Evolutionary conservation across 2,329 filamentous ascomycete genomes (phyloP).

Genomic region (Cytospora leucostoma): DNA sequence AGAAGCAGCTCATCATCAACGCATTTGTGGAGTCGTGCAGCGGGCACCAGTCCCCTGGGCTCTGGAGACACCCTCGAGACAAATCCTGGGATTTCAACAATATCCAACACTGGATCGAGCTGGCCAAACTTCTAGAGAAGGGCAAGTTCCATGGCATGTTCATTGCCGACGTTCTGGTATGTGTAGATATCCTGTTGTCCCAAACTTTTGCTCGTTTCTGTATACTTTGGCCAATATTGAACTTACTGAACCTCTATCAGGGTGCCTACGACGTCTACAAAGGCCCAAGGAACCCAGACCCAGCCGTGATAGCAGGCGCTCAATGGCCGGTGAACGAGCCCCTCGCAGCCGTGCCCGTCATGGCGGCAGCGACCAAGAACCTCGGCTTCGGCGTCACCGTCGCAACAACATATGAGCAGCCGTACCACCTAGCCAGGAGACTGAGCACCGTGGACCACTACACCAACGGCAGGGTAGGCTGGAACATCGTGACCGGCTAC

Average conservation of each 20-base stretch:
- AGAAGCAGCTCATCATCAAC: constrained; percentile 46
- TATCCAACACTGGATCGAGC: constrained; percentile 37
- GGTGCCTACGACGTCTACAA: constrained; percentile 73
- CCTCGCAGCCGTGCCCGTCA: constrained; percentile 63
- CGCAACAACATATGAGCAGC: constrained; percentile 70
- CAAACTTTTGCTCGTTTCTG: no score
- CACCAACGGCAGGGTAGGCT: constrained; percentile 61
- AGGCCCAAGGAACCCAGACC: constrained; percentile 56
- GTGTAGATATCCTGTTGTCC: not conserved
- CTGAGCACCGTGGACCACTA: constrained; percentile 70
- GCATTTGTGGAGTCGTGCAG: constrained; percentile 40
- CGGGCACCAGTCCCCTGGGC: constrained; percentile 26
- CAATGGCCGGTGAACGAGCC: constrained; percentile 75
- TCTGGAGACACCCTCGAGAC: constrained; percentile 29
- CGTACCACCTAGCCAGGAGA: constrained; percentile 67
- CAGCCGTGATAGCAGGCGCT: constrained; percentile 62
- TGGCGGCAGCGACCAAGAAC: constrained; percentile 69
- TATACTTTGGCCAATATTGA: no score
- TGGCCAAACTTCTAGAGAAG: constrained; percentile 41
- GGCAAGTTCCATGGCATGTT: constrained; percentile 44
- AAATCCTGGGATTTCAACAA: constrained; percentile 31
- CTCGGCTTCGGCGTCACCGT: constrained; percentile 72
- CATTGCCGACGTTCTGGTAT: constrained; percentile 39
- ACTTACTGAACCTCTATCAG: not conserved
- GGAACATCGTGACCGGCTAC: constrained; percentile 71